Evolutionary conservation across 306 rosid genomes (phyloP), one percentile per base, ranked within the genome.

Genomic region (Calophaca sinica): DNA sequence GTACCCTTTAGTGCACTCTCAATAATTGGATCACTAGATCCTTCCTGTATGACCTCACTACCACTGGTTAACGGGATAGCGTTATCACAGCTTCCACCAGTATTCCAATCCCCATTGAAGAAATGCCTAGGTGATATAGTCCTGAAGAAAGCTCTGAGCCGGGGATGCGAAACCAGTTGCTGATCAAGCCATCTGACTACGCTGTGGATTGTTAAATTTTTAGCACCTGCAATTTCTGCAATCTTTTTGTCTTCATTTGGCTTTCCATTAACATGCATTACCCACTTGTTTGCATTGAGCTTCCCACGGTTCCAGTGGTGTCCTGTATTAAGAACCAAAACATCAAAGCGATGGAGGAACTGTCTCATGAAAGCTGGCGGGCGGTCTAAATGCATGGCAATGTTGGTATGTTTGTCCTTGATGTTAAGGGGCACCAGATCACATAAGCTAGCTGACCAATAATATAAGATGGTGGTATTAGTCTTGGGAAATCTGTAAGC

Each of bases 271-370:
- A 80, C 92, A 61, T 90, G 68, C 92, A 94, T 94, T 57, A 94
- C 76, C 99, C 98, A 96, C 68, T 88, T 78, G 80, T 92, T 92
- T 46, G 81, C 96, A 11, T 36, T 76, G 68, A 96, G 84, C 83
- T 96, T 92, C 52, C 96, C 96, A 73, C 91, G 82, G 84, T 94
- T 90, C 98, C 99, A 94, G 64, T 92, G 97, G 84, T 94, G 99
- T 39, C 98, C 98, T 3, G 99, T 92, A 73, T 94, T 94, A 44
- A 94, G 93, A 84, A 94, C 89, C 85, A 94, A 85, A 53, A 92
- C 93, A 75, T 92, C 65, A 69, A 96, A 92, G 42, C 72, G 74
- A 41, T 80, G 81, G 66, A 96, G 88, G 80, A 59, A 92, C 80
- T 41, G 79, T 26, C 89, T 85, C 87, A 96, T 69, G 79, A 96